Evolutionary conservation across 2,329 filamentous ascomycete genomes (phyloP).

Genomic region (Claviceps fusiformis): DNA sequence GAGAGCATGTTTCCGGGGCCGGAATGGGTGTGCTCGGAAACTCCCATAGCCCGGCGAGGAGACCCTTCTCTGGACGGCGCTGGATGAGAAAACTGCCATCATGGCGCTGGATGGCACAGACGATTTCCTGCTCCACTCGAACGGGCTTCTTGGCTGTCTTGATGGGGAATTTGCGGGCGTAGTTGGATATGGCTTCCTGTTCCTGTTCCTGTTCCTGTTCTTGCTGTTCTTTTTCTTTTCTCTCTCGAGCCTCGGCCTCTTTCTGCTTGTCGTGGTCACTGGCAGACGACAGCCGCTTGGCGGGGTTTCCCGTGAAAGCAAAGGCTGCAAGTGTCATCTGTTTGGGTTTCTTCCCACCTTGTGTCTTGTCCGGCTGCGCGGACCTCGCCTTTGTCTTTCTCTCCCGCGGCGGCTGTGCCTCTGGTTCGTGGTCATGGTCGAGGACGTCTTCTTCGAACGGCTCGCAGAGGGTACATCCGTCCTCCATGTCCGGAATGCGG

Average conservation of each 20-base stretch:
- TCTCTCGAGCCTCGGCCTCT: conserved; percentile 5
- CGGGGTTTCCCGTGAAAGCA: conserved; percentile 15
- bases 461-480: conserved; percentile 34
- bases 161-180: conserved; percentile 38
- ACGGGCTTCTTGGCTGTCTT: conserved; percentile 38
- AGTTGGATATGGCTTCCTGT: conserved; percentile 24
- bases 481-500: conserved; percentile 31
- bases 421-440: conserved; percentile 9
- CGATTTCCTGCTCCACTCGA: conserved; percentile 36
- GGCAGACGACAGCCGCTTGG: neutral
- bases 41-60: conserved; percentile 43
- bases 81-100: conserved; percentile 34
- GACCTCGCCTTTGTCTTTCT: neutral
- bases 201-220: conserved; percentile 12
- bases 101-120: conserved; percentile 34
- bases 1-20: conserved; percentile 8
- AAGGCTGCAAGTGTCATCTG: conserved; percentile 24
- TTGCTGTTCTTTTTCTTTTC: too few relatives aligned
- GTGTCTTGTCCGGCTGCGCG: conserved; percentile 4
- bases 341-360: conserved; percentile 10
- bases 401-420: conserved; percentile 6
- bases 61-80: conserved; percentile 37
- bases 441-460: conserved; percentile 25
- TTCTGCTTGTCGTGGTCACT: neutral
- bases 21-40: conserved; percentile 32